Conservation (phyloP, 2,329 filamentous ascomycete species). For the Phyllosticta paracitricarpa region DNA sequence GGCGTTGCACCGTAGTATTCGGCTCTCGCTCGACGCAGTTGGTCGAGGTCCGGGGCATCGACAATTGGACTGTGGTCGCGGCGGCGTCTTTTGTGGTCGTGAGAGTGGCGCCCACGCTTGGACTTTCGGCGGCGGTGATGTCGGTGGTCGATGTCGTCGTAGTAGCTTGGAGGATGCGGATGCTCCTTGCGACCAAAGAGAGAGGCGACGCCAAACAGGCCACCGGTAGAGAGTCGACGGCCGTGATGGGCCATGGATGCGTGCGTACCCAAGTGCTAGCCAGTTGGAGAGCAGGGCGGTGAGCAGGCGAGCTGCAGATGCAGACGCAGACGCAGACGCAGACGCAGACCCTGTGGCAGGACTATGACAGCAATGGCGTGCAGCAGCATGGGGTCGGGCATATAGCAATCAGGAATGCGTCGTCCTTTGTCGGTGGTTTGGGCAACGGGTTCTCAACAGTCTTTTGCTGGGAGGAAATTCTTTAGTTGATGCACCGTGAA, state of each 20-base stretch:
- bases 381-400: background rate
- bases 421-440: background rate
- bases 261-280: background rate
- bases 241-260: background rate
- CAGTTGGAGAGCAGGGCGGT: slow-evolving; percentile 2
- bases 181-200: slow-evolving; percentile 2
- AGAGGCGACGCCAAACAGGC: slow-evolving; percentile 5
- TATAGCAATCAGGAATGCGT: background rate
- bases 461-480: background rate
- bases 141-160: background rate
- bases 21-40: slow-evolving; percentile 27
- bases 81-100: background rate
- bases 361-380: background rate
- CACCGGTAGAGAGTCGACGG: background rate
- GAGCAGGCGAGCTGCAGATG: slow-evolving; percentile 1
- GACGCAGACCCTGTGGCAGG: background rate
- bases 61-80: background rate
- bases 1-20: slow-evolving; percentile 29
- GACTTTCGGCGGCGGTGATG: slow-evolving; percentile 1
- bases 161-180: background rate
- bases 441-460: background rate
- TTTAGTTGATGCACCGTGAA: background rate
- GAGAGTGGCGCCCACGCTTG: background rate
- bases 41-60: slow-evolving; percentile 26
- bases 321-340: background rate